Percentiles rank a stretch among this genome's conserved stretches.
phyloP scores from a whole-genome alignment of 169 alveolate genomes.

The Plasmodium chabaudi region DNA sequence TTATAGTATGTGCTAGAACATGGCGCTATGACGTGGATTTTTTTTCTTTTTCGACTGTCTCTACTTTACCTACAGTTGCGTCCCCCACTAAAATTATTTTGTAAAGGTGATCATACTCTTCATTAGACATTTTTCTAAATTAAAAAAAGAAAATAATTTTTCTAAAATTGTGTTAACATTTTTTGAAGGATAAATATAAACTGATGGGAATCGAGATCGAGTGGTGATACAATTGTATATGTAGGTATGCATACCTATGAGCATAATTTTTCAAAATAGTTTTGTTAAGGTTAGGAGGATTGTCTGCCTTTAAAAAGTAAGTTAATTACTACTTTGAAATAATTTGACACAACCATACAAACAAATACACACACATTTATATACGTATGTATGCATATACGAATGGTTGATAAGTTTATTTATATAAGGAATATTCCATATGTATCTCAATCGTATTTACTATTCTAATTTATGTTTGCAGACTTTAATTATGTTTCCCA shows the following conservation, averaged over 20 bases:
- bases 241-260: no score
- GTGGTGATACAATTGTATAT: no score
- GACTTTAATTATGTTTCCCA: background rate
- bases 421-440: background rate
- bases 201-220: no score
- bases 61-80: slow-evolving; percentile 94
- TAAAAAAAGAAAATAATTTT: slow-evolving; percentile 20
- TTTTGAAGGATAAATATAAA: no score
- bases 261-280: no score
- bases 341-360: background rate
- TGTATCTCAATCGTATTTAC: no score
- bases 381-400: background rate
- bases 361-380: background rate
- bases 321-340: background rate
- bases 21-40: no score
- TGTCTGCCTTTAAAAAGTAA: slow-evolving; percentile 1
- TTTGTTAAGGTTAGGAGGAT: no score
- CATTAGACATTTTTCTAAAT: slow-evolving; percentile 83
- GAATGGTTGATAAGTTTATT: background rate
- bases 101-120: slow-evolving; percentile 90
- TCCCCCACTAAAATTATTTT: slow-evolving; percentile 96
- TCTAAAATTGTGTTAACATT: background rate
- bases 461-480: background rate
- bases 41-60: background rate
- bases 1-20: background rate